phyloP scores from a whole-genome alignment of 169 alveolate species.

The Cryptosporidium viatorum region DNA sequence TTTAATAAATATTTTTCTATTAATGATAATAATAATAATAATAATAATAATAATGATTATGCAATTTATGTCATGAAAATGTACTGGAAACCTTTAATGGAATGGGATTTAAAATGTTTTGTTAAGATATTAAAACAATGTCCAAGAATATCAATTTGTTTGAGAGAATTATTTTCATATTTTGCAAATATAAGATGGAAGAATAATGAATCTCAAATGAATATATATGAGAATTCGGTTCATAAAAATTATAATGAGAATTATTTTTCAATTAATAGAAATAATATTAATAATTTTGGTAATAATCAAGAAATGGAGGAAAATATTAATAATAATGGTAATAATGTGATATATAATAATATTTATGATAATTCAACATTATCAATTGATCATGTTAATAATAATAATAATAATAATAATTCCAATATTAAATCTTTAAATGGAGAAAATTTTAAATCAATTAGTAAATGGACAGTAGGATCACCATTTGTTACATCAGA shows the following conservation, averaged over 20 bases:
- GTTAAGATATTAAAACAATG: constrained; percentile 68
- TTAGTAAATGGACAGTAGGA: constrained; percentile 65
- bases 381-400: not conserved
- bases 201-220: constrained; percentile 41
- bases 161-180: constrained; percentile 60
- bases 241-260: not conserved
- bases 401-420: not conserved
- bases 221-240: constrained; percentile 27
- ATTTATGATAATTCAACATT: not conserved
- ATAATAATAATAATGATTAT: constrained; percentile 41
- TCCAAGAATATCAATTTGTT: constrained; percentile 66
- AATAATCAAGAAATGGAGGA: not conserved
- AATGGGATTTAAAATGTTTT: constrained; percentile 70
- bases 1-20: not conserved
- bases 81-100: constrained; percentile 76
- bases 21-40: not conserved
- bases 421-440: not conserved
- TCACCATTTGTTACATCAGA: constrained; percentile 52
- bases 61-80: constrained; percentile 29
- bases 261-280: not conserved
- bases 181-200: constrained; percentile 65
- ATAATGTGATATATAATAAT: not conserved
- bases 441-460: not conserved
- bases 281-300: not conserved
- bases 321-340: not conserved